A percentile compares a stretch with the other conserved stretches of the same genome.
phyloP scores from a whole-genome alignment of 345 rosid genomes.

The Mallotus nudiflorus region DNA sequence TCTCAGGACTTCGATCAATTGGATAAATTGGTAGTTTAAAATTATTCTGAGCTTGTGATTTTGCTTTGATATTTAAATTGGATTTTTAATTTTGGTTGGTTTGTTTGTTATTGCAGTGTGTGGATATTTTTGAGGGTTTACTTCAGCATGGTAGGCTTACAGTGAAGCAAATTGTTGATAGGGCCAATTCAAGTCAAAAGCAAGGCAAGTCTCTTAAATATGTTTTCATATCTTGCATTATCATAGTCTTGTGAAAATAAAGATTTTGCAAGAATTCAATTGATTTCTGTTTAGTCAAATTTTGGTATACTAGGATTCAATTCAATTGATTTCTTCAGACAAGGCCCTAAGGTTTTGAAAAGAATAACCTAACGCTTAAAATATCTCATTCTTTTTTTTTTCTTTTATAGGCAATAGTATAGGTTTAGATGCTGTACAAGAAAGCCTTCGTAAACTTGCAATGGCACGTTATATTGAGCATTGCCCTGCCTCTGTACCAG shows the following conservation, averaged over 20 bases:
- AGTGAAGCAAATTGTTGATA: conserved; percentile 63
- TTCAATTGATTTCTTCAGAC: too few species aligned
- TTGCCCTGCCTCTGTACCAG: conserved; percentile 75
- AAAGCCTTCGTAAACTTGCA: conserved; percentile 50
- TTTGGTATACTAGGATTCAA: too few species aligned
- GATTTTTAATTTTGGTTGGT: not conserved
- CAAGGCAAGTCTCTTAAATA: conserved; percentile 41
- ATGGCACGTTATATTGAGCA: conserved; percentile 70
- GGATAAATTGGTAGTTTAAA: too few species aligned
- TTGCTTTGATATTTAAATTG: not conserved
- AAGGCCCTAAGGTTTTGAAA: too few species aligned
- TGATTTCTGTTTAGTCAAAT: too few species aligned
- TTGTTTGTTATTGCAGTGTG: conserved; percentile 47
- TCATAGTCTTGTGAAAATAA: too few species aligned
- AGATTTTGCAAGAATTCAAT: too few species aligned
- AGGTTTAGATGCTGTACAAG: conserved; percentile 44
- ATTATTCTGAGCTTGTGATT: conserved; percentile 11
- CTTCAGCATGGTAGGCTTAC: conserved; percentile 86
- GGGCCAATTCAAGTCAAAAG: conserved; percentile 38
- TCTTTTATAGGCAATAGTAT: conserved; percentile 19
- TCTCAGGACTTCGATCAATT: conserved; percentile 52
- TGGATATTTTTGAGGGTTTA: conserved; percentile 64
- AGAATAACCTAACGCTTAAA: too few species aligned
- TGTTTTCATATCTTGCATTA: not conserved
- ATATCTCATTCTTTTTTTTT: too few species aligned